Base-by-base conservation (phyloP, 805 yeast genomes). In the Schwanniomyces sp. region DNA sequence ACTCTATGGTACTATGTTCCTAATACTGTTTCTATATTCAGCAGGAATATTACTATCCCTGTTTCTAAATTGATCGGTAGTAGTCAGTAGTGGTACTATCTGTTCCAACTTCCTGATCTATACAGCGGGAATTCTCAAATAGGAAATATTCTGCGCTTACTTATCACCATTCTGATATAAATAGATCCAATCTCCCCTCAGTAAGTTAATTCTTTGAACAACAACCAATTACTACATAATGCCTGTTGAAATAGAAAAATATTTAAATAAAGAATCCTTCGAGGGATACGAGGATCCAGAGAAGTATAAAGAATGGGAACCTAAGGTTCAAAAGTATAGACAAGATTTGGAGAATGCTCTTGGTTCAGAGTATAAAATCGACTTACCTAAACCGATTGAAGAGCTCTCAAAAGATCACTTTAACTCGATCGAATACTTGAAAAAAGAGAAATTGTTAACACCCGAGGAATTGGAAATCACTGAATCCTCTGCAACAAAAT, bases 281-380 rank as follows among this genome's bases (percentile, higher is more conserved):
- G 58, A 56, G 21, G 53, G 54, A 9, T 72, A 67, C 48, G 76
- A 72, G 52, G 74, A 79, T 54, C 59, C 71, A 1, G 75, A 66
- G 50, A 69, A 71, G 42, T 80, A 64, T 56, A 48, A 54, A 27
- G 54, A 66, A 26, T 80, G 74, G 74, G 52, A 68, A 41, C 84
- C 84, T 9, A 76, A 74, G 53, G 67, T 80, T 46, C 69, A 72
- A 48, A 64, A 63, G 21, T 72, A 71, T 54, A 58, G 69, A 47
- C 53, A 59, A 42, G 66, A 62, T 40, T 63, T 72, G 48, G 59
- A 58, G 7, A 59, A 51, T 18, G 65, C 64, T 1, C 51, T 70
- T 12, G 56, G 62, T 28, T 62, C 66, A 1, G 71, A 69, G 41
- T 65, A 57, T 49, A 55, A 61, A 37, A 54, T 59, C 12, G 57